Percentiles rank a stretch among this genome's conserved stretches.
These are phyloP conservation scores for Hyphopichia buzzinii DNA, from an alignment of 1,139 yeast species.

Conservation along the genomic window DNA sequence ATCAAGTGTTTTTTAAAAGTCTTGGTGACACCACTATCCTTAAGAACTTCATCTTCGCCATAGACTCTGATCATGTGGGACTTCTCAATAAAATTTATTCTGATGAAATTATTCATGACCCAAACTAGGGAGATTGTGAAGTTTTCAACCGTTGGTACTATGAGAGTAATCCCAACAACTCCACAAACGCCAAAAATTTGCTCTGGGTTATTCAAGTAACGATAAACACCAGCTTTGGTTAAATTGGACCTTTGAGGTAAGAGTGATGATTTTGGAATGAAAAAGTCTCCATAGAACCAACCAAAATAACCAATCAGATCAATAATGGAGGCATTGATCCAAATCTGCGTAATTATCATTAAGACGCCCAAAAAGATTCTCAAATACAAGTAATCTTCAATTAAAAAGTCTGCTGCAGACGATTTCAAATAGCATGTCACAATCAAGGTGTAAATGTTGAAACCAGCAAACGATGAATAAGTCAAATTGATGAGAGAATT, in stretches of 20 bases:
- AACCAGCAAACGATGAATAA: slow-evolving; percentile 45
- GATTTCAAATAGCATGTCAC: slow-evolving; percentile 14
- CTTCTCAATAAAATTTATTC: slow-evolving; percentile 74
- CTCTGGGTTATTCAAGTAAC: slow-evolving; percentile 84
- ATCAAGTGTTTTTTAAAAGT: slow-evolving; percentile 55
- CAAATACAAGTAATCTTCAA: slow-evolving; percentile 49
- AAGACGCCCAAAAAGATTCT: slow-evolving; percentile 57
- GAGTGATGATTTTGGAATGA: slow-evolving; percentile 48
- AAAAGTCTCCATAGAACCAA: slow-evolving; percentile 90
- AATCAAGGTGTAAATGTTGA: slow-evolving; percentile 32
- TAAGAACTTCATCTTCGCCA: slow-evolving; percentile 59
- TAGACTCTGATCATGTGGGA: slow-evolving; percentile 78
- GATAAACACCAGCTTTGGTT: slow-evolving; percentile 80
- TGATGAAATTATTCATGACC: slow-evolving; percentile 64
- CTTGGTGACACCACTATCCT: slow-evolving; percentile 67
- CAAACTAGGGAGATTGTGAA: slow-evolving; percentile 59
- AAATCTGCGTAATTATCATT: slow-evolving; percentile 59
- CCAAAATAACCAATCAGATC: slow-evolving; percentile 82
- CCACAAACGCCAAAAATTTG: slow-evolving; percentile 81
- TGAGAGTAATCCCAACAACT: slow-evolving; percentile 72
- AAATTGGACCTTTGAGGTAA: slow-evolving; percentile 44
- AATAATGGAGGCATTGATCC: slow-evolving; percentile 72
- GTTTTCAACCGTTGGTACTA: slow-evolving; percentile 60
- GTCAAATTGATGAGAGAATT: slow-evolving; percentile 50
- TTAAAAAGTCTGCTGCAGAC: slow-evolving; percentile 16